These are phyloP conservation scores for Polychytrium aggregatum DNA, from an alignment of 192 early-diverging fungal genomes.

Conservation along the genomic window DNA sequence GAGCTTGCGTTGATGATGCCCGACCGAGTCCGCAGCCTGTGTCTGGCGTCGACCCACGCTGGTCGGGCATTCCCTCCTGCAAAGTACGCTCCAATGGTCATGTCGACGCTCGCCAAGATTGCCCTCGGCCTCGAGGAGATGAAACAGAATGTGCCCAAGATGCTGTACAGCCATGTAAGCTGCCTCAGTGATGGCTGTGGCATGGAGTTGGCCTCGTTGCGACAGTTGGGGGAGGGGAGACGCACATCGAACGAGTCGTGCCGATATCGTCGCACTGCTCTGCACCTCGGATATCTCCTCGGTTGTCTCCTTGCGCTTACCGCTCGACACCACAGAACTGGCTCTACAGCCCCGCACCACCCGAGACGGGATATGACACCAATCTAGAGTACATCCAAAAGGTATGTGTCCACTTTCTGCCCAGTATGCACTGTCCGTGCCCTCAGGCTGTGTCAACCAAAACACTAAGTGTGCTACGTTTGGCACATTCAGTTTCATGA, in stretches of 20 bases:
- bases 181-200: no score
- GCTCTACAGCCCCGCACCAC: slow-evolving; percentile 17
- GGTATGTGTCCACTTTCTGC: neutral
- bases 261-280: no score
- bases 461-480: no score
- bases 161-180: slow-evolving; percentile 20
- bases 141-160: slow-evolving; percentile 12
- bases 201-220: no score
- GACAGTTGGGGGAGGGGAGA: no score
- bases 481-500: slow-evolving; percentile 14
- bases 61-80: slow-evolving; percentile 15
- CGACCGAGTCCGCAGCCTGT: slow-evolving; percentile 36
- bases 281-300: no score
- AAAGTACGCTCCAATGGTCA: slow-evolving; percentile 8
- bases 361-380: slow-evolving; percentile 5
- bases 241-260: no score
- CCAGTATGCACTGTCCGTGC: no score
- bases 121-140: slow-evolving; percentile 15
- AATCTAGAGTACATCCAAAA: slow-evolving; percentile 18
- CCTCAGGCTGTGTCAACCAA: no score
- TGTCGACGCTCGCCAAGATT: slow-evolving; percentile 10
- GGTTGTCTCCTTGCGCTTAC: no score
- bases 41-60: slow-evolving; percentile 44
- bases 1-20: slow-evolving; percentile 51
- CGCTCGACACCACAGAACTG: slow-evolving; percentile 11